Base-by-base conservation (phyloP, 495 filamentous ascomycete genomes). In the Aeminium ludgeri region DNA sequence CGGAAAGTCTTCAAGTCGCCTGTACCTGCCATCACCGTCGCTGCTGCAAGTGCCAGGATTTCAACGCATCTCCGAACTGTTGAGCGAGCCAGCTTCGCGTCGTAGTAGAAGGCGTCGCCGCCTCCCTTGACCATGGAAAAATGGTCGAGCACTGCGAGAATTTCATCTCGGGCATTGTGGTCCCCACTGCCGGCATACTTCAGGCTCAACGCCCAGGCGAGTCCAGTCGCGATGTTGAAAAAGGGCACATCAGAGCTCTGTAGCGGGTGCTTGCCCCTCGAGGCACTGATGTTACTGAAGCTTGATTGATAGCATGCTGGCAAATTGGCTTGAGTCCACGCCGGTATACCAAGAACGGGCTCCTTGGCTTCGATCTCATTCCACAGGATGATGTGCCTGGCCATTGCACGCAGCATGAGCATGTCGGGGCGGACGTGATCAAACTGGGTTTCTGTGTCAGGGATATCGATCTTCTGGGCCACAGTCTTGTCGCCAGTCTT, bases 361-460 rank as follows among this genome's bases (percentile, higher is more conserved):
- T 18, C 28, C 11, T 38, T 12, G 3, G 15, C 32, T 13, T 20
- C 15, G 40, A 96, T 92, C 36, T 74, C 65, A 44, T 78, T 77
- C 89, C 89, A 99, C 64, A 95, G 74, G 50, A 99, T 95, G 34
- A 99, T 52, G 56, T 94, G 80, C 54, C 76, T 77, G n/a, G 89
- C 81, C 33, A 96, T 65, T 0, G 86, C 94, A 11, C 89, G 76
- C 11, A 99, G 65, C 3, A 99, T 70, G 53, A 95, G 79, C 19
- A 93, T 74, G 59, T 99, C 89, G 1, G 89, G 87, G 11, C 89
- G 74, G 17, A 95, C 76, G 55, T 96, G 93, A 54, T 95, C 91
- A 55, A 92, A 94, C 38, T 94, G 82, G 41, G 86, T 68, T 12
- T 78, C 63, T 0, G 86, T 84, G 50, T 94, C 81, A 4, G 91